Conservation (phyloP, 2,329 filamentous ascomycete genomes). For the Penicillium sp. region DNA sequence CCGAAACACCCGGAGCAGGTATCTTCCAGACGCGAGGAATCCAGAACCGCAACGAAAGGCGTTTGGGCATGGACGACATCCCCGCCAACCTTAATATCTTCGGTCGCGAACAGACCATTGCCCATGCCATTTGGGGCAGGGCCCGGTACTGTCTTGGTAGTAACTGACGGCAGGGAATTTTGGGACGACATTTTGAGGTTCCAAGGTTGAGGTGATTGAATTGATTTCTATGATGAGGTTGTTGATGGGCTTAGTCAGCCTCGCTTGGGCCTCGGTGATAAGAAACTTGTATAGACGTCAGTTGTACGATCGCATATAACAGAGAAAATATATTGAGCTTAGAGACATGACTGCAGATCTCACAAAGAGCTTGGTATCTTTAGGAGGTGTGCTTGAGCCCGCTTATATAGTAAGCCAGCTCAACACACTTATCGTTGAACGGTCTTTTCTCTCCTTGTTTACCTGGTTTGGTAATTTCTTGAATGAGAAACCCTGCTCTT, state of each 20-base stretch:
- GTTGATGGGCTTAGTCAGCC: slow-evolving; percentile 8
- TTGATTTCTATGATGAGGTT: not conserved
- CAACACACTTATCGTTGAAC: too few relatives aligned
- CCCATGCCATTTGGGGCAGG: slow-evolving; percentile 40
- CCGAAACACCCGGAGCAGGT: slow-evolving; percentile 61
- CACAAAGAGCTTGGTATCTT: too few relatives aligned
- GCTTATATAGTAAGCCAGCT: too few relatives aligned
- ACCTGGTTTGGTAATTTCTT: too few relatives aligned
- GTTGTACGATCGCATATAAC: not conserved
- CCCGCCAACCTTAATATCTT: slow-evolving; percentile 50
- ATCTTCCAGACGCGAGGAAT: slow-evolving; percentile 52
- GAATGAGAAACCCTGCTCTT: too few relatives aligned
- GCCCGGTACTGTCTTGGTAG: slow-evolving; percentile 25
- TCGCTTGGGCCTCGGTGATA: not conserved
- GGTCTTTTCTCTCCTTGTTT: too few relatives aligned
- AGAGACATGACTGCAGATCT: too few relatives aligned
- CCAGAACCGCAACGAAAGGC: slow-evolving; percentile 57
- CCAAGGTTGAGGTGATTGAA: not conserved
- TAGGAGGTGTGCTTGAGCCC: too few relatives aligned
- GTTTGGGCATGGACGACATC: slow-evolving; percentile 51
- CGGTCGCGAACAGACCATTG: slow-evolving; percentile 56
- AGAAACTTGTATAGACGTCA: not conserved
- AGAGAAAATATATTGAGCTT: too few relatives aligned
- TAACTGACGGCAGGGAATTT: slow-evolving; percentile 16
- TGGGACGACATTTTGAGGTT: slow-evolving; percentile 21